Base-by-base conservation (phyloP, 2,329 filamentous ascomycete species). In the Sphaerostilbella broomeana region DNA sequence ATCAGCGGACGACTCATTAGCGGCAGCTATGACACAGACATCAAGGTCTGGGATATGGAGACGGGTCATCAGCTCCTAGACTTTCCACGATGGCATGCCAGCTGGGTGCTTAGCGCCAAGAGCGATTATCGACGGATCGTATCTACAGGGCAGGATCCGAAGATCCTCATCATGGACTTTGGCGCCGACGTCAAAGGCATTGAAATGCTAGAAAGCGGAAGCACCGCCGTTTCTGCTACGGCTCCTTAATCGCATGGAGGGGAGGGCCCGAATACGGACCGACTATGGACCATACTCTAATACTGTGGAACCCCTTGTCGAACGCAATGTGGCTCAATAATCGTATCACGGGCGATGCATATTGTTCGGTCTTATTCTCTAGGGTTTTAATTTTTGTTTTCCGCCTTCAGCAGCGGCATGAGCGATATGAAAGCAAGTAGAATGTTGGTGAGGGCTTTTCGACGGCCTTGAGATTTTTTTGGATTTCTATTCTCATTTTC, bases 101-200 rank as follows among this genome's bases (percentile, higher is more conserved):
- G 87, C 63, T 98, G 92, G 92, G 94, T 98, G 55, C 68, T 98
- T 43, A 89, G 86, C 48, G 92, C 92, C 36, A 95, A 95, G 72
- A 89, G 86, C 47, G 90, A 98, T 58, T 97, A 97, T 62, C 75
- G 90, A 43, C 79, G 92, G 46, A 92, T 98, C 47, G 86, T 98
- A 46, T 92, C 87, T 52, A 94, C 90, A 1, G 92, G 89, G 35
- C 92, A 98, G 62, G 89, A 95, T 55, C 85, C 89, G 22, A 83
- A 94, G 57, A 88, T 94, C 36, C 67, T 97, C 43, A 84, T 98
- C 44, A 82, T 97, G 72, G 92, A 98, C 65, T 98, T 97, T 66
- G 92, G 79, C 20, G 70, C 71, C 13, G 70, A 68, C 29, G 66
- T 83, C 5, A 58, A 68, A 19, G 72, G 77, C 19, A 73, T 84